These are phyloP conservation scores for Yueomyces sinensis DNA, from an alignment of 805 yeast species.

Conservation along the genomic window DNA sequence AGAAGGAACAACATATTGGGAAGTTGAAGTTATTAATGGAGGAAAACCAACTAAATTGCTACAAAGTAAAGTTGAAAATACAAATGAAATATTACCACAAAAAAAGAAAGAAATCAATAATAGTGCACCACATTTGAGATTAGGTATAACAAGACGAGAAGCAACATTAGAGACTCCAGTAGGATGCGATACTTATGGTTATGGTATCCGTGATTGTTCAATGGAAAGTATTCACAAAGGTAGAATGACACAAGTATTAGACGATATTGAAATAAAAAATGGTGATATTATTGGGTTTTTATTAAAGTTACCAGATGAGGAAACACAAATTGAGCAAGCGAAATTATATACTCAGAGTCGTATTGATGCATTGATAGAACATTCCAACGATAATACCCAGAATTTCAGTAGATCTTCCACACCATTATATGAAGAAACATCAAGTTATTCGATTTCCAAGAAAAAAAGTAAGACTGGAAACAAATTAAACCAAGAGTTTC, in stretches of 20 bases:
- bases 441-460: slow-evolving; percentile 2
- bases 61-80: slow-evolving; percentile 1
- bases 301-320: slow-evolving; percentile 48
- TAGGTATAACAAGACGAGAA: slow-evolving; percentile 77
- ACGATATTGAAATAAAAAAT: slow-evolving; percentile 33
- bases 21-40: slow-evolving; percentile 41
- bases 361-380: slow-evolving; percentile 13
- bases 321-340: slow-evolving; percentile 32
- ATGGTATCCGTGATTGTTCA: slow-evolving; percentile 70
- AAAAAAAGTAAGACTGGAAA: slow-evolving; percentile 4
- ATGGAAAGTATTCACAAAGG: slow-evolving; percentile 60
- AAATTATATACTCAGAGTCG: slow-evolving; percentile 24
- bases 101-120: slow-evolving; percentile 18
- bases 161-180: slow-evolving; percentile 90
- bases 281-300: slow-evolving; percentile 82
- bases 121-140: slow-evolving; percentile 45
- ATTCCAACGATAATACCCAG: neutral
- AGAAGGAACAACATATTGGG: slow-evolving; percentile 75
- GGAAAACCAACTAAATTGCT: slow-evolving; percentile 10
- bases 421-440: neutral
- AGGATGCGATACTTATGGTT: slow-evolving; percentile 90
- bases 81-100: slow-evolving; percentile 1
- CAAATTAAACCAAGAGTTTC: slow-evolving; percentile 12
- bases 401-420: neutral
- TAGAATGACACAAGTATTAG: slow-evolving; percentile 30